phyloP scores from a whole-genome alignment of 2,329 filamentous ascomycete species.

The Aureobasidium sp. region DNA sequence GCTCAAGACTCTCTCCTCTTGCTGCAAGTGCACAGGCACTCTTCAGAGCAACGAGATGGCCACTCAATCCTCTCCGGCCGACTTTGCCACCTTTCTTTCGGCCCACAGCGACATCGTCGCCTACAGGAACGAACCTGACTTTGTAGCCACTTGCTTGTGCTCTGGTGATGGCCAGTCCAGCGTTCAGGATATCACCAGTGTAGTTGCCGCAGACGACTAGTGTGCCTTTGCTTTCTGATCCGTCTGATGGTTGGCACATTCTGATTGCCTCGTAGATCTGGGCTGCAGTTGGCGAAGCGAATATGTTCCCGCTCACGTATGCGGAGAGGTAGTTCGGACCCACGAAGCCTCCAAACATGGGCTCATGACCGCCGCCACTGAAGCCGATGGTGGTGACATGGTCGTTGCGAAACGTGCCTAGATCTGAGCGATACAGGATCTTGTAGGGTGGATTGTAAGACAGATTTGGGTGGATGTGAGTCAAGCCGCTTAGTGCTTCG shows the following conservation, averaged over 20 bases:
- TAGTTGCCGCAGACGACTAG: slow-evolving; percentile 60
- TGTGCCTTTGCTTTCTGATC: slow-evolving; percentile 31
- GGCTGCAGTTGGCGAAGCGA: slow-evolving; percentile 56
- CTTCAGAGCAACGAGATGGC: slow-evolving; percentile 55
- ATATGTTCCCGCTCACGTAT: slow-evolving; percentile 56
- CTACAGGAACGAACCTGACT: slow-evolving; percentile 54
- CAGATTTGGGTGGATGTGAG: slow-evolving; percentile 29
- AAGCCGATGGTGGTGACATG: slow-evolving; percentile 34
- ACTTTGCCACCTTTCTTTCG: slow-evolving; percentile 50
- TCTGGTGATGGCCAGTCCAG: slow-evolving; percentile 54
- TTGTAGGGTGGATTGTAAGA: slow-evolving; percentile 32
- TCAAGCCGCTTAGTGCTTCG: slow-evolving; percentile 31
- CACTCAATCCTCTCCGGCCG: slow-evolving; percentile 55
- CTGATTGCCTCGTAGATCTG: slow-evolving; percentile 56
- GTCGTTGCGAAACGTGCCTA: slow-evolving; percentile 25
- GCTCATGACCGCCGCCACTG: slow-evolving; percentile 42
- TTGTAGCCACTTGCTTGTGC: slow-evolving; percentile 49
- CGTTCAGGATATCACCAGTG: slow-evolving; percentile 57
- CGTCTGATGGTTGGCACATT: slow-evolving; percentile 43
- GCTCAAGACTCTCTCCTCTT: slow-evolving; percentile 27
- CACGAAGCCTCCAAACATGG: slow-evolving; percentile 59
- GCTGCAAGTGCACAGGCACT: slow-evolving; percentile 50
- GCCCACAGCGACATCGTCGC: slow-evolving; percentile 60
- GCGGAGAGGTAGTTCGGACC: slow-evolving; percentile 56
- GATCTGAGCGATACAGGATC: slow-evolving; percentile 31